Base-by-base conservation (phyloP, 2,329 filamentous ascomycete genomes). In the Fusarium caatingaense region DNA sequence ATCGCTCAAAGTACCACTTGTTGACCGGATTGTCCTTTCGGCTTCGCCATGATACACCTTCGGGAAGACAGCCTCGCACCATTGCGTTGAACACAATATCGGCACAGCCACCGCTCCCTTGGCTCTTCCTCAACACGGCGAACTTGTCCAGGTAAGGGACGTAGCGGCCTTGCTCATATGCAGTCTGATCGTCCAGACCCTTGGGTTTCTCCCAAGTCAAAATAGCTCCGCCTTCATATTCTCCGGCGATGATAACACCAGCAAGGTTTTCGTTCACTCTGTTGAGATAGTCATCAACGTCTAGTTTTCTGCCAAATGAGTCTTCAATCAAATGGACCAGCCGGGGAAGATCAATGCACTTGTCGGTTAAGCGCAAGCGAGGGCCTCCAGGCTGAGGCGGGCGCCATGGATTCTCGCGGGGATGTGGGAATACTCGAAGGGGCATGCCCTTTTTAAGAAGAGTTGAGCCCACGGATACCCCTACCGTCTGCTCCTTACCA, bases 131-230 rank as follows among this genome's bases (percentile, higher is more conserved):
- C 18, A 97, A 85, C 1, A 99, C 96, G 1, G 96, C 96, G 77
- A 99, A 98, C 78, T 99, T 99, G 80, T 99, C 96, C 30, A 99
- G 86, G 78, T 99, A 99, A 0, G 96, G 96, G 1, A 99, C 92
- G 71, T 93, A 87, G 12, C 92, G 87, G 2, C 85, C 85, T 37
- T 85, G 85, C 20, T 83, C 80, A 60, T 87, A 82, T 62, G 79
- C 86, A 76, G 75, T 84, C 79, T 88, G 85, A 53, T 89, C 86
- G 46, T 83, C 81, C 21, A 88, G 81, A 0, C 84, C 88, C 1
- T 83, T 86, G 0, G 94, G 93, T 32, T 86, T 86, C 81, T 99
- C 96, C 96, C 96, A 99, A 0, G 96, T 99, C 21, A 98, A 83
- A 46, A 99, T 92, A 3, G 96, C 96, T 2, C 93, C 94, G 55